A percentile compares a stretch with the other conserved stretches of the same genome.
Conservation (phyloP, 75 land plant genomes). For the Ceratopteris richardii region DNA sequence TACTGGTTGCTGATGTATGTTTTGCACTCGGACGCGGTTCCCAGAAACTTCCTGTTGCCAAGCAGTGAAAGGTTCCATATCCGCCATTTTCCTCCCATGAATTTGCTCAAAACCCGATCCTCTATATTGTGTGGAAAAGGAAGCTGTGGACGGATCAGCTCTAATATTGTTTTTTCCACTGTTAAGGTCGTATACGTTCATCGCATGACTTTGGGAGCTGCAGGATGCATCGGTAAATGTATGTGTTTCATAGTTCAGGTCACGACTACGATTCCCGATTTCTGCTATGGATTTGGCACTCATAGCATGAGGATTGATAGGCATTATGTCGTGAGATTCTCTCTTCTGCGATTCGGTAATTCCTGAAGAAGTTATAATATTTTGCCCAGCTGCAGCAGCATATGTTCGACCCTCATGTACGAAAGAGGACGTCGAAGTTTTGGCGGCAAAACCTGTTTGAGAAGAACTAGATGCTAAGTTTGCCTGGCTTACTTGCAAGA, state of each 20-base stretch:
- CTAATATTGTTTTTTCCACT: not conserved
- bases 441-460: not conserved
- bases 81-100: not conserved
- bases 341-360: not conserved
- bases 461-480: slow-evolving; percentile 3
- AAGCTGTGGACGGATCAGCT: not conserved
- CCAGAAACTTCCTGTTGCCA: too few relatives aligned
- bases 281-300: not conserved
- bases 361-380: not conserved
- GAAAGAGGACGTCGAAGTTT: slow-evolving; percentile 9
- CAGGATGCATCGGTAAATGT: not conserved
- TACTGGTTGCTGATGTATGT: too few relatives aligned
- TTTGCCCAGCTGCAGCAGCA: slow-evolving; percentile 23
- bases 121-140: not conserved
- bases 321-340: not conserved
- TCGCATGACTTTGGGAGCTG: not conserved
- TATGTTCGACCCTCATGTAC: slow-evolving; percentile 25
- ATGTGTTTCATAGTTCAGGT: not conserved
- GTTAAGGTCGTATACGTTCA: not conserved
- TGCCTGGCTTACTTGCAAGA: slow-evolving; percentile 19
- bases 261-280: not conserved
- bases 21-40: too few relatives aligned
- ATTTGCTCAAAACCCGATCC: not conserved
- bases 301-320: not conserved
- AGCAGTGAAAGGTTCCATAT: not conserved